Percentiles rank a stretch among this genome's conserved stretches.
These are phyloP conservation scores for Sechiopsis laciniata DNA, from an alignment of 306 rosid genomes.

Conservation along the genomic window DNA sequence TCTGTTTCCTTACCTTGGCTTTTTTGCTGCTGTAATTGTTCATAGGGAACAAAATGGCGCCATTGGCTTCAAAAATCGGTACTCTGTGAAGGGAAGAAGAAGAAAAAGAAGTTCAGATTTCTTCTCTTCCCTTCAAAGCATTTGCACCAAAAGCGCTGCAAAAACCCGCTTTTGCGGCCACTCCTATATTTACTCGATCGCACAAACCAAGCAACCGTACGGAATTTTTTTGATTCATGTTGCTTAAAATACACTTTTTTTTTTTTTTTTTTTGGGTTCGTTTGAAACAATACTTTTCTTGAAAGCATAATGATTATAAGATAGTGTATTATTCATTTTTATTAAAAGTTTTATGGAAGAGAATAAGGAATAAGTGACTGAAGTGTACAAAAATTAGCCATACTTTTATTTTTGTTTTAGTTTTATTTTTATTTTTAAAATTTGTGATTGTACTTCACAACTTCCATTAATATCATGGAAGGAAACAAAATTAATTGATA, in stretches of 20 bases:
- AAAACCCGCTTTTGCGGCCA: slow-evolving; percentile 16
- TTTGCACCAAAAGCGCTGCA: neutral
- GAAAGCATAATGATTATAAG: no score
- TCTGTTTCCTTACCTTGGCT: slow-evolving; percentile 9
- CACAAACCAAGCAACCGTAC: neutral
- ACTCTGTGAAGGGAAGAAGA: no score
- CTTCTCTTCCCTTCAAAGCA: neutral
- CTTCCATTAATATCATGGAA: no score
- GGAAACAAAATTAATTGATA: no score
- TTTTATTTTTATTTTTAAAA: no score
- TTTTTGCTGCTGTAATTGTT: neutral
- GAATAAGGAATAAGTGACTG: no score
- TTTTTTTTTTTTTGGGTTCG: neutral
- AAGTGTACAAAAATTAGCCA: no score
- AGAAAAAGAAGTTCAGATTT: neutral
- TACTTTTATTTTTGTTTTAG: no score
- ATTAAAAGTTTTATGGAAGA: no score
- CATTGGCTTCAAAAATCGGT: neutral
- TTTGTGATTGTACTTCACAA: no score
- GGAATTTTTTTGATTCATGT: neutral
- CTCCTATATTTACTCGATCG: neutral
- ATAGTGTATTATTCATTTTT: no score
- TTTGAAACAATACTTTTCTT: neutral
- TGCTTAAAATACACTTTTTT: neutral
- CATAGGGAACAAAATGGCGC: neutral